Percentiles rank a stretch among this genome's conserved stretches.
phyloP scores from a whole-genome alignment of 495 filamentous ascomycete species.

The Podospora fimiseda region DNA sequence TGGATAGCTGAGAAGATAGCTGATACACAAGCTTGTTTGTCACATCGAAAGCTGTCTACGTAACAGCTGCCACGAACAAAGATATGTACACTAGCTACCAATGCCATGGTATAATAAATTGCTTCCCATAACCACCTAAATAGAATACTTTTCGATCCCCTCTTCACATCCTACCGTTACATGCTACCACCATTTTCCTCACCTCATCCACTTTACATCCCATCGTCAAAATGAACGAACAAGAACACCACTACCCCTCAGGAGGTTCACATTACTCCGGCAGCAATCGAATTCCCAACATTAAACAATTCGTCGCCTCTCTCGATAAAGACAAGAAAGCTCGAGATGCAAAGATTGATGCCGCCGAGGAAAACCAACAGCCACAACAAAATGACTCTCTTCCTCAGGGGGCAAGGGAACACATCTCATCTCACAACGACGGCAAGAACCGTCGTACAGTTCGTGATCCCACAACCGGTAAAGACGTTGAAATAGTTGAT shows the following conservation, averaged over 20 bases:
- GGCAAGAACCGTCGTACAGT: conserved; percentile 56
- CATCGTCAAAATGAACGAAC: conserved; percentile 16
- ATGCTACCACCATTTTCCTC: background rate
- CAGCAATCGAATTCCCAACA: conserved; percentile 73
- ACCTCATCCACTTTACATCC: background rate
- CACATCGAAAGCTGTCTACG: too few relatives aligned
- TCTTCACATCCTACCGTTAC: background rate
- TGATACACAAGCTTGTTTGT: too few relatives aligned
- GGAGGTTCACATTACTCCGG: conserved; percentile 54
- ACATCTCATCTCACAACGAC: conserved; percentile 37
- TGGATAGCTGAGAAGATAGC: too few relatives aligned
- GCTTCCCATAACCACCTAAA: too few relatives aligned
- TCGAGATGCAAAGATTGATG: conserved; percentile 61
- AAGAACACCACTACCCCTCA: conserved; percentile 17
- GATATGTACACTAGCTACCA: too few relatives aligned
- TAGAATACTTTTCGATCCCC: too few relatives aligned
- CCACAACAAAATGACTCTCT: conserved; percentile 24
- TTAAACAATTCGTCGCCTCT: conserved; percentile 72
- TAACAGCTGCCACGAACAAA: too few relatives aligned
- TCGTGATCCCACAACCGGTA: conserved; percentile 81
- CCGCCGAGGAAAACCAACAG: conserved; percentile 35
- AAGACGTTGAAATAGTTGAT: conserved; percentile 82
- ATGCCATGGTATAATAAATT: too few relatives aligned
- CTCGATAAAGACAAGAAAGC: conserved; percentile 74
- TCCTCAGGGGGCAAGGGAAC: conserved; percentile 28